Conservation (phyloP, 2,329 filamentous ascomycete genomes). For the Trichoderma oligosporum region DNA sequence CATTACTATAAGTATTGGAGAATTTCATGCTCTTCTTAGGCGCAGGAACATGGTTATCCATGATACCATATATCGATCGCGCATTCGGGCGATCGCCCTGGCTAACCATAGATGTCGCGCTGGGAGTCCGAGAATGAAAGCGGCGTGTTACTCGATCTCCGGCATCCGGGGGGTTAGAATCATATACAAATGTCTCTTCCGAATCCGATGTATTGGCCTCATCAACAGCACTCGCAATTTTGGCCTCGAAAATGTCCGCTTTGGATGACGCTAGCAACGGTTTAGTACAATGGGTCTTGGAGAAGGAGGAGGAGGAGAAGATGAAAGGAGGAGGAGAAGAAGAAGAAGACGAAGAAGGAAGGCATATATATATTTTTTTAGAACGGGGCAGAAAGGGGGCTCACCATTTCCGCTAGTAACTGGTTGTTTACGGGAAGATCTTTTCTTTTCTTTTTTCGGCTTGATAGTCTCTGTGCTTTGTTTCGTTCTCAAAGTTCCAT, state of each 20-base stretch:
- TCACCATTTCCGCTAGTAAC: constrained; percentile 71
- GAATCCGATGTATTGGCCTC: constrained; percentile 96
- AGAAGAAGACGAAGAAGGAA: background rate
- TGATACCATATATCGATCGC: constrained; percentile 62
- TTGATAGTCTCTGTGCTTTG: constrained; percentile 94
- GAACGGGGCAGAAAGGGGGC: no score
- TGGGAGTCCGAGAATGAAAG: constrained; percentile 91
- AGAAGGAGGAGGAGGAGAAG: background rate
- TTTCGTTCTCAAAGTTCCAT: constrained; percentile 76
- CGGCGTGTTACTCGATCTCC: constrained; percentile 60
- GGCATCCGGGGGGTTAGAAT: constrained; percentile 82
- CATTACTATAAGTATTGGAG: constrained; percentile 67
- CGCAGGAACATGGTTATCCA: constrained; percentile 51
- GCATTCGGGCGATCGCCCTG: constrained; percentile 59
- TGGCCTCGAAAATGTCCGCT: constrained; percentile 96
- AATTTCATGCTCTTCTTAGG: constrained; percentile 95
- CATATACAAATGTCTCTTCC: constrained; percentile 97
- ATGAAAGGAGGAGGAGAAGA: background rate
- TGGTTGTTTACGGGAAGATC: constrained; percentile 68
- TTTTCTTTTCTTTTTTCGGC: constrained; percentile 90
- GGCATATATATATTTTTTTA: no score
- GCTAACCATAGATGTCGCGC: constrained; percentile 78
- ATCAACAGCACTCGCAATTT: constrained; percentile 92
- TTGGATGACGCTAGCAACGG: constrained; percentile 71
- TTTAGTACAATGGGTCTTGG: background rate